phyloP scores from a whole-genome alignment of 176 grass and related monocot species.

The Rhipidocladum racemiflorum region DNA sequence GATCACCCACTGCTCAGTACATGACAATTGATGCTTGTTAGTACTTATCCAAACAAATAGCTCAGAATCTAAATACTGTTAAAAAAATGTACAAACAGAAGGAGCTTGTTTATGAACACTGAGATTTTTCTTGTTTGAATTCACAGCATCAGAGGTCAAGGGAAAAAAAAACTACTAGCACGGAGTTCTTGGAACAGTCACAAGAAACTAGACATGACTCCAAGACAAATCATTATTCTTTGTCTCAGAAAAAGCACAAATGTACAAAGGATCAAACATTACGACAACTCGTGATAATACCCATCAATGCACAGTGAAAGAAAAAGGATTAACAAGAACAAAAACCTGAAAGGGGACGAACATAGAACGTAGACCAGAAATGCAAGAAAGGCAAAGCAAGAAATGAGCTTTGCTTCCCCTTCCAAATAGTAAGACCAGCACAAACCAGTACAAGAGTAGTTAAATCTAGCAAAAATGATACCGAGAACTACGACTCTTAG shows the following conservation, averaged over 20 bases:
- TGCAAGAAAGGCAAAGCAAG: slow-evolving; percentile 1
- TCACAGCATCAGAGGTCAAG: slow-evolving; percentile 4
- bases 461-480: neutral
- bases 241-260: neutral
- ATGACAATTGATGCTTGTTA: neutral
- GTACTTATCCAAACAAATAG: neutral
- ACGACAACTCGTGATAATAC: neutral
- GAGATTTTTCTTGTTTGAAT: neutral
- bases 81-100: neutral
- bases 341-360: neutral
- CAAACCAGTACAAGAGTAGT: neutral
- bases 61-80: neutral
- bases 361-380: neutral
- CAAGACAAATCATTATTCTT: neutral
- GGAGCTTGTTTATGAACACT: neutral
- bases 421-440: neutral
- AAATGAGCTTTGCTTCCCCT: neutral
- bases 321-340: neutral
- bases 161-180: neutral
- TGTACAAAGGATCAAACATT: neutral
- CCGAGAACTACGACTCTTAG: neutral
- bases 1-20: neutral
- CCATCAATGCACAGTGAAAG: neutral
- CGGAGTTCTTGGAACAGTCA: neutral
- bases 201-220: neutral